Evolutionary conservation across 169 alveolate genomes (phyloP), one percentile per base, ranked within the genome.

Genomic region (Cryptosporidium ubiquitum): DNA sequence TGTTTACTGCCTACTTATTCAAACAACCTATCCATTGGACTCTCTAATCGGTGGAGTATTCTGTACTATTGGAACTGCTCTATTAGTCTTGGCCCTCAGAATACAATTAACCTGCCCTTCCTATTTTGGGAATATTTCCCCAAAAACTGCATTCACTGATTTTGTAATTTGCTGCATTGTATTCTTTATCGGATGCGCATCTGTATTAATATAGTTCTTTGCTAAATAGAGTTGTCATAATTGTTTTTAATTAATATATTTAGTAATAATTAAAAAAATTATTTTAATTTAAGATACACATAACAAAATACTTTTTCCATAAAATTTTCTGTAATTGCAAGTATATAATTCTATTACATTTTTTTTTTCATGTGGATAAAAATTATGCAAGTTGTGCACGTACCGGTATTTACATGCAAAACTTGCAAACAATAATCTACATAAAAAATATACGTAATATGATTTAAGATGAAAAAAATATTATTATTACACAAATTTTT

Each of bases 131-230:
- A 12, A 79, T 42, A 51, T 79, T 35, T 79, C 89, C 14, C 79
- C 71, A 20, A 58, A 79, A 60, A 79, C 89, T n/a, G 89, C 89
- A 42, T 61, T 79, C 52, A 61, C 49, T 42, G 89, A 79, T 29
- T 79, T 79, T 79, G 52, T 79, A 6, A 40, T 79, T 37, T 79
- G 89, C 66, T 79, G 69, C 40, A 61, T 66, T 47, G 89, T 79
- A 26, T 79, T 79, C 55, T 79, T 79, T 57, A 79, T 79, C 10
- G 89, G 89, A 23, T 79, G 89, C 52, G 89, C 89, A 79, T 79
- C 89, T 42, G 55, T 79, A 58, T 37, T 79, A 44, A 68, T 79
- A 4, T 79, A 79, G 49, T 14, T 10, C 3, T 64, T 29, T 0
- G 2, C 39, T 29, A 10, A 31, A 33, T 64, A 31, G n/a, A n/a